Evolutionary conservation across 331 rosid species (phyloP).

Genomic region (Rosa hybrid): DNA sequence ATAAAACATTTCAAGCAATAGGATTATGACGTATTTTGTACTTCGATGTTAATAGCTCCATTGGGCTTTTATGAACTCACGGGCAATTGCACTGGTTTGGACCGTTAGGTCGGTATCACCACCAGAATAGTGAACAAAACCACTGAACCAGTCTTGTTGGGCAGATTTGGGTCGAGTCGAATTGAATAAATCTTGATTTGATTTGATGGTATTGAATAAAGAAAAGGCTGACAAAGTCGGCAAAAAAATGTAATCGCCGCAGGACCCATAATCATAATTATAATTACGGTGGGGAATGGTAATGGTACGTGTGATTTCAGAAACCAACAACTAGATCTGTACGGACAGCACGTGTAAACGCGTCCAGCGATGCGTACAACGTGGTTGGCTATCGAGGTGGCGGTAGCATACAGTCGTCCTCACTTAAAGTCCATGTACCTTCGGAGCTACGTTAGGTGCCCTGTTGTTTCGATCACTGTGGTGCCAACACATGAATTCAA

Average conservation of each 20-base stretch:
- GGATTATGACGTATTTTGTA: neutral
- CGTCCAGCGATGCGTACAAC: neutral
- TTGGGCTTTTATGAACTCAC: neutral
- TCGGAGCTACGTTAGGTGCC: no score
- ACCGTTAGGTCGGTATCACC: neutral
- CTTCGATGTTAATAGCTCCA: no score
- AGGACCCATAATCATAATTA: neutral
- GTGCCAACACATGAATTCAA: no score
- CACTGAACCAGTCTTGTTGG: neutral
- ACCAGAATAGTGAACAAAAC: neutral
- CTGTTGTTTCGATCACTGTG: no score
- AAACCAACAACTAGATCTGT: slow-evolving; percentile 1
- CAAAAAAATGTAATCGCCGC: neutral
- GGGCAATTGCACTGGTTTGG: neutral
- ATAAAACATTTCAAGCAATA: no score
- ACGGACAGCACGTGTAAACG: slow-evolving; percentile 20
- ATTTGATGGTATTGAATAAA: neutral
- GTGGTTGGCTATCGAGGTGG: neutral
- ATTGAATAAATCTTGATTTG: no score
- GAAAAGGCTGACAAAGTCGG: neutral
- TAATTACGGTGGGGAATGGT: neutral
- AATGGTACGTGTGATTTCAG: neutral
- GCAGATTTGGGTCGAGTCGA: neutral
- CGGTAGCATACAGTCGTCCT: neutral
- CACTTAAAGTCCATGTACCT: no score